Base-by-base conservation (phyloP, 225 moss, liverwort and hornwort genomes). In the Pseudoscleropodium purum region DNA sequence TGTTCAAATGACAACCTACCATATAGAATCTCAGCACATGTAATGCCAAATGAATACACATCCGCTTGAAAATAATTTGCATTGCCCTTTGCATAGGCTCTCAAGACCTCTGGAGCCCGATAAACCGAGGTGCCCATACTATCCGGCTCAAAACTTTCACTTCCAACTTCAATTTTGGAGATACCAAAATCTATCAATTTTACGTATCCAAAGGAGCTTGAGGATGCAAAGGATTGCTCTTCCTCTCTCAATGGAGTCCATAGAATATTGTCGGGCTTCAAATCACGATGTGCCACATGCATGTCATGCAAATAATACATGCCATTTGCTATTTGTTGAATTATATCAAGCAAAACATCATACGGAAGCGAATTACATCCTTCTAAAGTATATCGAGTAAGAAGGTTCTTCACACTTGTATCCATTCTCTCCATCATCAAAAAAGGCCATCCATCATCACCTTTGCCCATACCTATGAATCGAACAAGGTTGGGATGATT, bases 361-460 rank as follows among this genome's bases (percentile, higher is more conserved):
- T 80, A 59, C 0, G n/a, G 39, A 80, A 39, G 59, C 18, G 27
- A 39, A 2, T 27, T 3, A 3, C 0, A 5, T 10, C 43, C 29
- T 79, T 59, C 6, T 3, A 3, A 60, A 27, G 3, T 41, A 11
- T 18, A 7, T 30, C 60, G 1, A 39, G 0, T 3, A 3, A 80
- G 4, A 7, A 81, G 41, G 3, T 13, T 29, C 39, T 26, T 41
- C 30, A 81, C 18, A 60, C 30, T 81, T 18, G 4, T 61, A 41
- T 81, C 81, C 60, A 81, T 81, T 4, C 41, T 81, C 7, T 81
- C 81, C 81, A 81, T 61, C 18, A 81, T 61, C 41, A 81, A 27
- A 25, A 81, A 39, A 7, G 81, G 81, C 81, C 81, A 81, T 60
- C 60, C 81, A 41, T n/a, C 41, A 27, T 75, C 47, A 75, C 29